Conservation (phyloP, 495 filamentous ascomycete species). For the Podospora comata region DNA sequence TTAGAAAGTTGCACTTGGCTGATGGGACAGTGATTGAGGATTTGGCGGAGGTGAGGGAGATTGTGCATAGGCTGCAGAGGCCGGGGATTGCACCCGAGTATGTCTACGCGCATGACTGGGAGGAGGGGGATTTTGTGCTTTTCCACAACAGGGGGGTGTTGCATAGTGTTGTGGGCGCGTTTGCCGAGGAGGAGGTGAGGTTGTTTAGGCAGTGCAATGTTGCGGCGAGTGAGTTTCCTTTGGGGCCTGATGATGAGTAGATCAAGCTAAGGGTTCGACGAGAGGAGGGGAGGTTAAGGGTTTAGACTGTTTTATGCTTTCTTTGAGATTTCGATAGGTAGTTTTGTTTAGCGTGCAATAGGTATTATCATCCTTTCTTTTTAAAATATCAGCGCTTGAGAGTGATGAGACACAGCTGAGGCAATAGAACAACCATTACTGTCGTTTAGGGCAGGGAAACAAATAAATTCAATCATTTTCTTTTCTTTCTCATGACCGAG, state of each 20-base stretch:
- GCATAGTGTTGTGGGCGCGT: conserved; percentile 71
- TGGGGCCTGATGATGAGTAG: conserved; percentile 38
- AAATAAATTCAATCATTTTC: too few species aligned
- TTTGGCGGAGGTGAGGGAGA: conserved; percentile 60
- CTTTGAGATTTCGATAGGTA: too few species aligned
- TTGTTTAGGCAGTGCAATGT: conserved; percentile 75
- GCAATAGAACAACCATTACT: too few species aligned
- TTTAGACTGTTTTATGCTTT: too few species aligned
- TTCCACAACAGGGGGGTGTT: conserved; percentile 72
- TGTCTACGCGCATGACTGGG: conserved; percentile 73
- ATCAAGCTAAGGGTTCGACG: too few species aligned
- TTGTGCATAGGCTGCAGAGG: conserved; percentile 64
- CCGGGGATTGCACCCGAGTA: conserved; percentile 63
- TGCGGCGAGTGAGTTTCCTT: conserved; percentile 54
- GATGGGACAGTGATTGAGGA: conserved; percentile 66
- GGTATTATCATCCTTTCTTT: too few species aligned
- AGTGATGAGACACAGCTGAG: too few species aligned
- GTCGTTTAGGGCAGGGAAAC: too few species aligned
- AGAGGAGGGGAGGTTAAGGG: too few species aligned
- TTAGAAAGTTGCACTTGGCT: conserved; percentile 58
- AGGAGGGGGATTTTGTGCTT: conserved; percentile 67
- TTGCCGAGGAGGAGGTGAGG: conserved; percentile 65
- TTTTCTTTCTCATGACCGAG: too few species aligned
- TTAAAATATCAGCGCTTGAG: too few species aligned
- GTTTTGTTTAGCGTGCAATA: too few species aligned